Base-by-base conservation (phyloP, 225 moss, liverwort and hornwort species). In the Pseudisothecium myosuroides region DNA sequence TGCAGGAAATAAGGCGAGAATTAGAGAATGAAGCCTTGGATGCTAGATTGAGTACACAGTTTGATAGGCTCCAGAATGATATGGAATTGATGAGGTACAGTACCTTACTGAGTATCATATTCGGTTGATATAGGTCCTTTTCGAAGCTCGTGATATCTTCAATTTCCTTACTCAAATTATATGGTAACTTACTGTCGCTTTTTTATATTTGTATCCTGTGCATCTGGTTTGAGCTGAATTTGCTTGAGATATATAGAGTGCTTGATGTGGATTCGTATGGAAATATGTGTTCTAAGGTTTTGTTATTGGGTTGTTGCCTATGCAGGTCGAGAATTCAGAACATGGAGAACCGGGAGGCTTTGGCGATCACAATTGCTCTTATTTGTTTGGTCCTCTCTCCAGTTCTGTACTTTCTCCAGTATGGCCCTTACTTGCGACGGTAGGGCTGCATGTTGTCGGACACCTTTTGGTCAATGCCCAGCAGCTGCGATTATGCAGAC, bases 291-390 rank as follows among this genome's bases (percentile, higher is more conserved):
- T 71, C 31, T 85, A 59, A 87, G 68, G 82, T 59, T 58, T 73
- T 50, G 24, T 90, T 76, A 20, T 45, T 49, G 58, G 86, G 31
- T 45, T 83, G 60, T 67, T 34, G 39, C 62, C 45, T 67, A 61
- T 72, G 67, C 99, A 99, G 99, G 86, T 90, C 91, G 90, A 96
- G 94, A 80, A 89, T 97, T 34, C 95, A 95, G 80, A 95, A 88
- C 65, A 94, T 97, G 96, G 99, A 99, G 87, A 94, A 93, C 78
- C 93, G 96, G 66, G 99, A 97, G 91, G 88, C 95, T 49, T 90
- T 94, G 73, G 96, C 94, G 23, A 85, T 97, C 60, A 89, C 95
- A 39, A 89, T 99, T 83, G 95, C 93, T 86, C 91, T 97, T 49
- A 76, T 96, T 43, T 94, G 93, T 91, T 91, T 96, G 93, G 91